Percentiles rank a stretch among this genome's conserved stretches.
These are phyloP conservation scores for Mycosphaerella sp. DNA, from an alignment of 2,329 filamentous ascomycete species.

Conservation along the genomic window DNA sequence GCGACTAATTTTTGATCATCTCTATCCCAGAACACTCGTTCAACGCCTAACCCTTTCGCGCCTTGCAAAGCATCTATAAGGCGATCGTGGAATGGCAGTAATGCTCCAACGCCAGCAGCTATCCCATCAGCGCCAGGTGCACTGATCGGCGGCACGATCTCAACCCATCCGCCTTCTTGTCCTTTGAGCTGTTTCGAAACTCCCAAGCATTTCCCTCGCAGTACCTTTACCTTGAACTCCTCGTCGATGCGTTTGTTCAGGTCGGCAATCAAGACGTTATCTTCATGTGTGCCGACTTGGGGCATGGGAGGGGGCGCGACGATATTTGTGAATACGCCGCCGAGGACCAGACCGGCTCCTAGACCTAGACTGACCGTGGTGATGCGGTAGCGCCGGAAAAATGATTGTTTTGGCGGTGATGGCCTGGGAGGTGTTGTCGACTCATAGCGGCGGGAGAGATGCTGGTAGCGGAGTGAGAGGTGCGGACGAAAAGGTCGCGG, in stretches of 20 bases:
- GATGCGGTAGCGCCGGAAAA: conserved; percentile 12
- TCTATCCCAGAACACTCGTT: conserved; percentile 60
- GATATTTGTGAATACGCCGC: conserved; percentile 38
- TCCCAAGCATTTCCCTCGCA: conserved; percentile 41
- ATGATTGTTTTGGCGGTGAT: not conserved
- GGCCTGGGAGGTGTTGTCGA: not conserved
- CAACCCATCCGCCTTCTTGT: conserved; percentile 31
- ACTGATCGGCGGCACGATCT: conserved; percentile 23
- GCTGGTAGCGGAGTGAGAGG: conserved; percentile 27
- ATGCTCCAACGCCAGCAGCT: conserved; percentile 4
- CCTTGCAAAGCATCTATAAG: conserved; percentile 35
- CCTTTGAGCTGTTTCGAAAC: conserved; percentile 31
- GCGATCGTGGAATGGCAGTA: conserved; percentile 15
- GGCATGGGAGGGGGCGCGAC: conserved; percentile 43
- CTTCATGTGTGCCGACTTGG: conserved; percentile 37
- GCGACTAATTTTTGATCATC: conserved; percentile 53
- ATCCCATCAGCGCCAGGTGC: conserved; percentile 1
- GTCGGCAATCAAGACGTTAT: conserved; percentile 38
- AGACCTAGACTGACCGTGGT: conserved; percentile 36
- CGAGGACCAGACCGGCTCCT: conserved; percentile 22
- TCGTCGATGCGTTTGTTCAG: conserved; percentile 42
- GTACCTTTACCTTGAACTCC: conserved; percentile 46
- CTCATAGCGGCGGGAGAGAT: conserved; percentile 8
- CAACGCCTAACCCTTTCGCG: conserved; percentile 40
- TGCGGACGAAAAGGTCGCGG: conserved; percentile 18